Percentiles rank a stretch among this genome's conserved stretches.
phyloP scores from a whole-genome alignment of 106 monocot genomes.

The Agapanthus africanus region DNA sequence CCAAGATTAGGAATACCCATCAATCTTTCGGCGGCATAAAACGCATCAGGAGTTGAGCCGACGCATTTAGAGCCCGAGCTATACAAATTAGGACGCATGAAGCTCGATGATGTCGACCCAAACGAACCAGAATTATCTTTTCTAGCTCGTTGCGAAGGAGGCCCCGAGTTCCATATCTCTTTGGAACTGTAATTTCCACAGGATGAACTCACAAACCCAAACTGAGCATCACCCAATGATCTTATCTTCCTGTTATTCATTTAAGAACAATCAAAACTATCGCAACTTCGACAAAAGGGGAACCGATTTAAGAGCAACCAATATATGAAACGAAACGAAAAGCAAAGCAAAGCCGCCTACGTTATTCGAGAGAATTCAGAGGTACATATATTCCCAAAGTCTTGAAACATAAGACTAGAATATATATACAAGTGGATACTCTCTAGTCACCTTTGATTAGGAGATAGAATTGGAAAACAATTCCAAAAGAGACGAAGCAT shows the following conservation, averaged over 20 bases:
- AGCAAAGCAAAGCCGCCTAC: no score
- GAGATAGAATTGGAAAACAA: no score
- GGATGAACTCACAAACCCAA: not conserved
- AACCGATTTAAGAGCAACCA: no score
- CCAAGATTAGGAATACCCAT: slow-evolving; percentile 35
- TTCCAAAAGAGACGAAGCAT: not conserved
- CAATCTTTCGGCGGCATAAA: slow-evolving; percentile 31
- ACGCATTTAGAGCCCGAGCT: slow-evolving; percentile 12
- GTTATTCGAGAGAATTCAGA: slow-evolving; percentile 3
- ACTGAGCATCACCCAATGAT: slow-evolving; percentile 2
- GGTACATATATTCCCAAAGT: slow-evolving; percentile 8
- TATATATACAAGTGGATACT: no score
- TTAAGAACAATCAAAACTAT: slow-evolving; percentile 4
- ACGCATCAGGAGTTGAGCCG: slow-evolving; percentile 27
- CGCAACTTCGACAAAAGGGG: not conserved
- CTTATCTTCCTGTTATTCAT: slow-evolving; percentile 6
- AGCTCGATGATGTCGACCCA: no score
- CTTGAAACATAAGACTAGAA: slow-evolving; percentile 10
- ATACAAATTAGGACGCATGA: not conserved
- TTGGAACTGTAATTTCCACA: slow-evolving; percentile 2
- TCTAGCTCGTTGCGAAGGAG: slow-evolving; percentile 2
- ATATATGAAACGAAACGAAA: no score
- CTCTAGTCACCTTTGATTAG: no score
- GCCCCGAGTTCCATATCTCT: no score
- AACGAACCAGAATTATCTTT: no score